Conservation (phyloP, 441 rosid species). For the Metrosideros polymorpha region DNA sequence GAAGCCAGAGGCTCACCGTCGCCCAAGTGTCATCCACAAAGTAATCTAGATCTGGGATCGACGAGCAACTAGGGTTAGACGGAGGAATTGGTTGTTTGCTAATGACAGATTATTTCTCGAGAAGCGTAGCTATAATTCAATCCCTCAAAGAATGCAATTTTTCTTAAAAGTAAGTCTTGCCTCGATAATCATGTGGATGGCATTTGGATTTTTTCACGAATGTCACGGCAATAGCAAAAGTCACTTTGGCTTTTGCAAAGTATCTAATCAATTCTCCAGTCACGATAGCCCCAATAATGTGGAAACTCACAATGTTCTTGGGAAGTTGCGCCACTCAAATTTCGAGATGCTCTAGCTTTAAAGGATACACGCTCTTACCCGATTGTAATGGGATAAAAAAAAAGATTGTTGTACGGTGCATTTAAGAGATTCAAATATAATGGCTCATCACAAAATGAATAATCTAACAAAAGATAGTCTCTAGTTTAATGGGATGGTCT, state of each 20-base stretch:
- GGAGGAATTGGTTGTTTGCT: not conserved
- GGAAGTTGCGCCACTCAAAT: not conserved
- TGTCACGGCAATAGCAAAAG: fast-evolving
- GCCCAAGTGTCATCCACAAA: not conserved
- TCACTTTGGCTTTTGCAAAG: not conserved
- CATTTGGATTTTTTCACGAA: not conserved
- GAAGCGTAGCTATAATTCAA: fast-evolving
- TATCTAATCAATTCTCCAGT: not conserved
- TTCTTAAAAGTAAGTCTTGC: not conserved
- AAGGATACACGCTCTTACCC: not conserved
- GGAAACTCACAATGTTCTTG: not conserved
- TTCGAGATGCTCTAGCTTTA: fast-evolving
- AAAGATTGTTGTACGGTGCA: not conserved
- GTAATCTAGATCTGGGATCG: not conserved
- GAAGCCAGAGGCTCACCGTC: not conserved
- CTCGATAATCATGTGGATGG: not conserved
- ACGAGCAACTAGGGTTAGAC: not conserved
- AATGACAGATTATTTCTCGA: not conserved
- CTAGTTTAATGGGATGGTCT: not conserved
- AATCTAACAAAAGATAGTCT: no score
- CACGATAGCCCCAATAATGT: fast-evolving
- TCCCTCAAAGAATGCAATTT: not conserved
- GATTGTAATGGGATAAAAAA: not conserved
- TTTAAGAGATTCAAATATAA: fast-evolving
- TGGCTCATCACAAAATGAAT: no score